Evolutionary conservation across 73 alveolate genomes (phyloP), one percentile per base, ranked within the genome.

Genomic region (Breviolum minutum): DNA sequence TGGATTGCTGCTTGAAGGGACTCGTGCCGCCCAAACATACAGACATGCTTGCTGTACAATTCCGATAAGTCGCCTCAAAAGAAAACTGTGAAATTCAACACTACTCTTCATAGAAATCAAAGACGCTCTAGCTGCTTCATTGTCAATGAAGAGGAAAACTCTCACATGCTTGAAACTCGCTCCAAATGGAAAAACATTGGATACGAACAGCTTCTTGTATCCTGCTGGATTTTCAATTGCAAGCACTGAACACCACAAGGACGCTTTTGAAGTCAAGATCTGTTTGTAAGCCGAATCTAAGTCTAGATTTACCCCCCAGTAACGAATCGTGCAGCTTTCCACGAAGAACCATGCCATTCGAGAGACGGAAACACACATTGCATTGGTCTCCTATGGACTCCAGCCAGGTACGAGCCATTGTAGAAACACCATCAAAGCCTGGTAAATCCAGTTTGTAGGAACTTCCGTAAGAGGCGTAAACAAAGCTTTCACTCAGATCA

Each of bases 271-370:
- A 8, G 27, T 24, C 26, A 84, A 8, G 29, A 84, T 7, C 77
- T 84, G 94, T 29, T 84, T 84, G 94, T 84, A 84, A 2, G 94
- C 94, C 20, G 94, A 40, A 62, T 84, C 94, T 16, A 84, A 63
- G 79, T 87, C 95, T 54, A 87, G 54, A 1, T 10, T 86, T 22
- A 63, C 69, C 61, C 16, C 26, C 63, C 11, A 17, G 63, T 22
- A 62, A 32, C n/a, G 95, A 86, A 26, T 19, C 24, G 32, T 27
- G 95, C 82, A 63, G 29, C 11, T 5, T 4, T 5, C 95, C 95
- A 7, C 19, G 27, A 63, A 86, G 69, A 26, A 22, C n/a, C 0
- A 29, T 5, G 20, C 95, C 95, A 86, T 63, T 19, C 5, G 48
- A 12, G 27, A 86, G 63, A 1, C 11, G 10, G 27, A 86, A 20